Percentiles rank a stretch among this genome's conserved stretches.
These are phyloP conservation scores for Boletus smithii DNA, from an alignment of 1,284 basidiomycete genomes.

Conservation along the genomic window DNA sequence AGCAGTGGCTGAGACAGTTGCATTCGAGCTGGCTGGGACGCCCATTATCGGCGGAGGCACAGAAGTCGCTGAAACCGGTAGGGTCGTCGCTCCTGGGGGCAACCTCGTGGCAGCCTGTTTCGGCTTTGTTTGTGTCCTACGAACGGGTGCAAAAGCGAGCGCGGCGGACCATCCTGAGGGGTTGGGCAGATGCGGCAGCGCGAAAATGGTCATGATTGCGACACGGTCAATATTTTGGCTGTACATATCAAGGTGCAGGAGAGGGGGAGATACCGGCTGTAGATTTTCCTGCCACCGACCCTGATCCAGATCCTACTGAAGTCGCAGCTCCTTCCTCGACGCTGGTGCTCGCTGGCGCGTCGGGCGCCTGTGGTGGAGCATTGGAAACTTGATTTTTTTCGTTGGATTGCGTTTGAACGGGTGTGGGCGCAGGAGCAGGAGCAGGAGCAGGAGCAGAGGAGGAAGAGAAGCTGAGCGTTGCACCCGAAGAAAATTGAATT, in stretches of 20 bases:
- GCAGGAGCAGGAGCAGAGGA: constrained; percentile 16
- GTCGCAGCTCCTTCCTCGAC: constrained; percentile 24
- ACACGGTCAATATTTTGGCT: constrained; percentile 39
- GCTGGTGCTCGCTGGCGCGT: constrained; percentile 15
- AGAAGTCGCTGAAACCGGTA: constrained; percentile 24
- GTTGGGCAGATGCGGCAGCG: constrained; percentile 8
- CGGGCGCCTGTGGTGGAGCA: constrained; percentile 11
- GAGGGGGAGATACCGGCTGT: constrained; percentile 73
- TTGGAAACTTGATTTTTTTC: constrained; percentile 18
- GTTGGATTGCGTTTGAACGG: constrained; percentile 9
- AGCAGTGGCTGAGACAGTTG: constrained; percentile 60
- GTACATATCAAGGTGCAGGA: constrained; percentile 38
- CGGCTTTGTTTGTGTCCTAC: constrained; percentile 54
- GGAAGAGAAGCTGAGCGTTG: constrained; percentile 41
- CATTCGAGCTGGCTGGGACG: constrained; percentile 14
- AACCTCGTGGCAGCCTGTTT: constrained; percentile 51
- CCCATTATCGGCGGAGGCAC: constrained; percentile 19
- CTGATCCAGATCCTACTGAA: constrained; percentile 30
- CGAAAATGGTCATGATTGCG: constrained; percentile 34
- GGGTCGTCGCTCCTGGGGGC: constrained; percentile 55
- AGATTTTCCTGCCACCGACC: constrained; percentile 53
- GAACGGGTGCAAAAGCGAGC: constrained; percentile 79
- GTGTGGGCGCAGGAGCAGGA: constrained; percentile 9
- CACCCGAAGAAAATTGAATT: constrained; percentile 70
- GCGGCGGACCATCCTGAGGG: constrained; percentile 79